Percentiles rank a stretch among this genome's conserved stretches.
Evolutionary conservation across 805 yeast species (phyloP).

Genomic region (Kodamaea restingae): DNA sequence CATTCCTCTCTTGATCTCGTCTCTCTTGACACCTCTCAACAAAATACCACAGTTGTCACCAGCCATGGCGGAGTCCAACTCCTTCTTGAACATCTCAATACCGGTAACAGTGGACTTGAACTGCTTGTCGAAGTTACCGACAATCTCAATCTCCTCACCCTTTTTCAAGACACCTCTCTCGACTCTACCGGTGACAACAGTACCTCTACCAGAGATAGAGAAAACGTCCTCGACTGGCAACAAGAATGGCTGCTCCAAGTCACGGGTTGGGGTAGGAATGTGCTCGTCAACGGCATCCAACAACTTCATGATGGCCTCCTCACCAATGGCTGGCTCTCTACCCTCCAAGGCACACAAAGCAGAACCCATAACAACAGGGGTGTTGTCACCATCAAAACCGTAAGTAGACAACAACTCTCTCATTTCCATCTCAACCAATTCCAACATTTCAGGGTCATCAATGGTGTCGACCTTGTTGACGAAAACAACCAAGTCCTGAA

Average conservation of each 20-base stretch:
- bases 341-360: slow-evolving; percentile 95
- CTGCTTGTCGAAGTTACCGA: slow-evolving; percentile 83
- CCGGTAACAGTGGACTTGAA: slow-evolving; percentile 95
- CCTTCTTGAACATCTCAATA: slow-evolving; percentile 99
- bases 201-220: slow-evolving; percentile 99
- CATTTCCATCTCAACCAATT: slow-evolving; percentile 99
- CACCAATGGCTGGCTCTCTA: slow-evolving; percentile 87
- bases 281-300: slow-evolving; percentile 89
- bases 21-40: slow-evolving; percentile 97
- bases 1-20: slow-evolving; percentile 96
- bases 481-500: slow-evolving; percentile 92
- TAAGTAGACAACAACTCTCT: slow-evolving; percentile 87
- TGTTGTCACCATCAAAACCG: slow-evolving; percentile 97
- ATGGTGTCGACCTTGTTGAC: slow-evolving; percentile 97
- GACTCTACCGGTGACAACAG: slow-evolving; percentile 98
- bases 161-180: slow-evolving; percentile 97
- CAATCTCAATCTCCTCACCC: slow-evolving; percentile 98
- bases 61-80: slow-evolving; percentile 94
- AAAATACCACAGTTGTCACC: slow-evolving; percentile 99
- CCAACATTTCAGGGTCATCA: slow-evolving; percentile 98
- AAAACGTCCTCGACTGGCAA: slow-evolving; percentile 97
- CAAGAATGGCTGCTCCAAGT: slow-evolving; percentile 91
- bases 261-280: slow-evolving; percentile 96
- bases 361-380: slow-evolving; percentile 98
- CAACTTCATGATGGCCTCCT: slow-evolving; percentile 73